Evolutionary conservation across 176 grass and related monocot species (phyloP).

Genomic region (Oryza glumipatula): DNA sequence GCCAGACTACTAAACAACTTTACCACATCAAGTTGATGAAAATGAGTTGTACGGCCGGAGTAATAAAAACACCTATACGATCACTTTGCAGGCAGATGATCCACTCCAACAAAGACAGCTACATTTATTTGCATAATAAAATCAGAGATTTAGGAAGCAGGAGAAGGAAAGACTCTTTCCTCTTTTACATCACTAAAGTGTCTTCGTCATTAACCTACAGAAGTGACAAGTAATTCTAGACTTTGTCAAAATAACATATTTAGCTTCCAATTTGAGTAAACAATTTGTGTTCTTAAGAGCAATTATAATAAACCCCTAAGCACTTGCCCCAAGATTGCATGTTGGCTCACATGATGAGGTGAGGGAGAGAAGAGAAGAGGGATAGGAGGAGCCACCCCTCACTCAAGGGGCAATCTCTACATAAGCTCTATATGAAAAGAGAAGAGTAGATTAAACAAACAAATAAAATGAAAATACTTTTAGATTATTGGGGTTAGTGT

Average conservation of each 20-base stretch:
- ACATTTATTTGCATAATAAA: slow-evolving; percentile 44
- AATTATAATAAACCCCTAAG: no score
- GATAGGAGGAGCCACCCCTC: no score
- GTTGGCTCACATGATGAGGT: no score
- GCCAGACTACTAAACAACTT: slow-evolving; percentile 57
- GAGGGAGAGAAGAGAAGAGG: no score
- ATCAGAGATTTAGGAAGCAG: slow-evolving; percentile 7
- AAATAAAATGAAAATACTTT: no score
- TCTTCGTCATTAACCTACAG: slow-evolving; percentile 28
- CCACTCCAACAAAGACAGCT: slow-evolving; percentile 46
- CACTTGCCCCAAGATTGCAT: no score
- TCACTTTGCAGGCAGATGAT: slow-evolving; percentile 50
- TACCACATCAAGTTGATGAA: slow-evolving; percentile 54
- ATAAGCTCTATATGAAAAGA: no score
- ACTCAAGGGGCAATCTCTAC: no score
- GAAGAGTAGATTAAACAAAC: no score
- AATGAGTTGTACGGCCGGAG: slow-evolving; percentile 44
- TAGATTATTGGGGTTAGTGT: no score
- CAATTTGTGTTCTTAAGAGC: slow-evolving; percentile 8
- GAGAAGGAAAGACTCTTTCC: slow-evolving; percentile 35
- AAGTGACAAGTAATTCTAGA: slow-evolving; percentile 38
- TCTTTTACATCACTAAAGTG: slow-evolving; percentile 45
- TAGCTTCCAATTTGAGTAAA: slow-evolving; percentile 34
- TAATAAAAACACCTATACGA: slow-evolving; percentile 31
- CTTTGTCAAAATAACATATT: slow-evolving; percentile 26